A percentile compares a stretch with the other conserved stretches of the same genome.
phyloP scores from a whole-genome alignment of 768 basidiomycete species.

The Suillus alpinus region DNA sequence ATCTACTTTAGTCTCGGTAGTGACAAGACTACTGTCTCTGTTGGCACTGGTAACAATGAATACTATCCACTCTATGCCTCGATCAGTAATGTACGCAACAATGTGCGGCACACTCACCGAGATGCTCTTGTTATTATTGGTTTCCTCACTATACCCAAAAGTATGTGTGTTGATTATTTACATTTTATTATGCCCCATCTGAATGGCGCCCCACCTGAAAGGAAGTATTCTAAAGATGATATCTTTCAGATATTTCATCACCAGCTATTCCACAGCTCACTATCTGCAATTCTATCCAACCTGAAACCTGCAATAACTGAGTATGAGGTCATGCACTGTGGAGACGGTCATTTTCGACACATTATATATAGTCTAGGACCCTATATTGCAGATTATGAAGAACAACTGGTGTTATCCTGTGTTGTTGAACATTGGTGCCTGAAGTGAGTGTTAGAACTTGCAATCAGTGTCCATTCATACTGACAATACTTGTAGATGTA shows the following conservation, averaged over 20 bases:
- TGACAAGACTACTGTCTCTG: slow-evolving; percentile 22
- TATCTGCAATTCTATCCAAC: slow-evolving; percentile 22
- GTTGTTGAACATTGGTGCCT: slow-evolving; percentile 37
- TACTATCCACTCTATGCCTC: slow-evolving; percentile 19
- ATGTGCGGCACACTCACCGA: slow-evolving; percentile 7
- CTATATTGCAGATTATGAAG: slow-evolving; percentile 40
- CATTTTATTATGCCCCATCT: too few relatives aligned
- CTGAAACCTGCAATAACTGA: slow-evolving; percentile 27
- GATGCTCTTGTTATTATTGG: background rate
- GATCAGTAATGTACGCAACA: slow-evolving; percentile 13
- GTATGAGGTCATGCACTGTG: slow-evolving; percentile 21
- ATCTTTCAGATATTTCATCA: slow-evolving; percentile 25
- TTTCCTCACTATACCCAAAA: slow-evolving; percentile 6
- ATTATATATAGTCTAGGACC: slow-evolving; percentile 35
- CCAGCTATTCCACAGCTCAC: slow-evolving; percentile 30
- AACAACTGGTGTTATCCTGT: slow-evolving; percentile 32
- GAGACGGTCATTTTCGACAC: slow-evolving; percentile 29
- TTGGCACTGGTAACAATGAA: slow-evolving; percentile 18
- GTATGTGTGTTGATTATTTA: background rate
- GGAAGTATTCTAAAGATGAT: slow-evolving; percentile 11
- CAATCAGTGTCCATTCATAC: slow-evolving; percentile 6
- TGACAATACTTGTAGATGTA: slow-evolving; percentile 22
- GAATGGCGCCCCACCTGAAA: too few relatives aligned
- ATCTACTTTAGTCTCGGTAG: slow-evolving; percentile 17
- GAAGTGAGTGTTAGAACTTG: slow-evolving; percentile 17